Base-by-base conservation (phyloP, 2,329 filamentous ascomycete species). In the Lachnellula subtilissima region DNA sequence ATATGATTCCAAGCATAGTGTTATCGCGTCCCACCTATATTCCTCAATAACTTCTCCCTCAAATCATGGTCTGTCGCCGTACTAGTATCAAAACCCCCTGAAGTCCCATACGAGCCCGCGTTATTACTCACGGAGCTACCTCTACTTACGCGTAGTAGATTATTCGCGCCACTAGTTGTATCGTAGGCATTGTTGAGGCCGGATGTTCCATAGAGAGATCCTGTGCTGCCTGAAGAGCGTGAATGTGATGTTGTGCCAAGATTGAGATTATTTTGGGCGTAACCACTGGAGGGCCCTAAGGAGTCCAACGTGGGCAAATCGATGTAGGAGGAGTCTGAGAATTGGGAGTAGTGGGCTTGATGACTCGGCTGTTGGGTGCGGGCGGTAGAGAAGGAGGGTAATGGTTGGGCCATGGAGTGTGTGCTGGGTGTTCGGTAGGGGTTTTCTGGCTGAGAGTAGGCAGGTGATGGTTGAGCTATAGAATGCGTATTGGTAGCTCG, bases 221-320 rank as follows among this genome's bases (percentile, higher is more conserved):
- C 57, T 48, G 52, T 63, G 15, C 54, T 57, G 48, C 59, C 61
- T 28, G 61, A 55, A 9, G 61, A 55, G 9, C 65, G 55, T 22
- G 64, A 64, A 12, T 57, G 51, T 7, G 57, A 53, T 28, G 55
- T 56, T 49, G 53, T 50, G 52, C 53, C 52, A 15, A 59, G 36
- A 2, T 56, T 57, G 23, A 56, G 48, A 39, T 45, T 42, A 25
- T 22, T 48, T 53, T 59, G 55, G 19, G 54, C 58, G 47, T 58
- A 64, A 23, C 43, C 53, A 17, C 60, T 59, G 9, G 55, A 55
- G 48, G 68, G 66, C 4, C 65, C 64, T 14, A 69, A 55, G 5
- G 64, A 65, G 14, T 70, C 67, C 0, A 69, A 52, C 11, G 66
- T 67, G 11, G 67, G 67, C 1, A 70, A 57, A 49, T 70, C 67